Evolutionary conservation across 805 yeast species (phyloP).

Genomic region (Lipomyces japonicus): DNA sequence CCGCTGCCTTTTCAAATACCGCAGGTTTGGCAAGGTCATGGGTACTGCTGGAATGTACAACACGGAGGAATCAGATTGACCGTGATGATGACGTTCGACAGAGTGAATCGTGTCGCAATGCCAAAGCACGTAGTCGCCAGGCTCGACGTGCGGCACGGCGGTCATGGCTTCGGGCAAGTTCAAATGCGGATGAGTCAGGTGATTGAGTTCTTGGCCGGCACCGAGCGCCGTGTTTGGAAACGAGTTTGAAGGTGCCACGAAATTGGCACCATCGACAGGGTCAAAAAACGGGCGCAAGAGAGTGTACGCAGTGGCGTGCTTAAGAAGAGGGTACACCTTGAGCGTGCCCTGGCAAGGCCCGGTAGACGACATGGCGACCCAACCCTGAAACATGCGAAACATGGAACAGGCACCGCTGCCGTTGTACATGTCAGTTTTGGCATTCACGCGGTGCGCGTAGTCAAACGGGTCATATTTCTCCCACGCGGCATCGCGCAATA

Average conservation of each 20-base stretch:
- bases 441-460: slow-evolving; percentile 38
- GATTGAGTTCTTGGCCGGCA: slow-evolving; percentile 38
- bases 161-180: slow-evolving; percentile 37
- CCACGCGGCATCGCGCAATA: slow-evolving; percentile 42
- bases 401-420: slow-evolving; percentile 36
- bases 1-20: slow-evolving; percentile 27
- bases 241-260: slow-evolving; percentile 4
- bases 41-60: slow-evolving; percentile 42
- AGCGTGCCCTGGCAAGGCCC: slow-evolving; percentile 44
- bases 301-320: slow-evolving; percentile 41
- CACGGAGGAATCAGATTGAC: slow-evolving; percentile 41
- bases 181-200: slow-evolving; percentile 40
- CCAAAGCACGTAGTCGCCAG: slow-evolving; percentile 47
- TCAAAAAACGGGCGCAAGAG: slow-evolving; percentile 41
- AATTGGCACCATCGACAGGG: neutral
- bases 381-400: slow-evolving; percentile 46
- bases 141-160: slow-evolving; percentile 40
- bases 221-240: slow-evolving; percentile 30
- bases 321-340: slow-evolving; percentile 40
- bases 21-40: slow-evolving; percentile 29
- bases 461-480: slow-evolving; percentile 45
- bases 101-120: slow-evolving; percentile 45
- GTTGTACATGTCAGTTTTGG: slow-evolving; percentile 39
- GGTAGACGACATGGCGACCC: slow-evolving; percentile 42
- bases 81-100: slow-evolving; percentile 41